Evolutionary conservation across 495 filamentous ascomycete species (phyloP).

Genomic region (Penicillium robsamsonii): DNA sequence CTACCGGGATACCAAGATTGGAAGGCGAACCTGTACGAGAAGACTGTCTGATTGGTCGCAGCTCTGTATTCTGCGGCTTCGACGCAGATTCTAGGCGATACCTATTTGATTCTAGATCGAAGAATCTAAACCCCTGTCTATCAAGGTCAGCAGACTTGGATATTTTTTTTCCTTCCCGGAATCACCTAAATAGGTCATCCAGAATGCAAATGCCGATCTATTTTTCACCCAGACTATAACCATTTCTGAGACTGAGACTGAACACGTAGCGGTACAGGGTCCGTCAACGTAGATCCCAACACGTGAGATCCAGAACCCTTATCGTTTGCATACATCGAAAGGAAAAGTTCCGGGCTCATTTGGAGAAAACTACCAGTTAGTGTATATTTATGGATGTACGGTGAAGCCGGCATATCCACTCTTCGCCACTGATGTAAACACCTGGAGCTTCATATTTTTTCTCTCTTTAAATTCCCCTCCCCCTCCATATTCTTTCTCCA

Average conservation of each 20-base stretch:
- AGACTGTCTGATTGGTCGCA: slow-evolving; percentile 16
- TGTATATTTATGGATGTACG: slow-evolving; percentile 5
- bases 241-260: too few relatives aligned
- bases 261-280: too few relatives aligned
- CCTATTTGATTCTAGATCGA: slow-evolving; percentile 21
- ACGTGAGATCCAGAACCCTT: slow-evolving; percentile 30
- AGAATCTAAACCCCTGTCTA: slow-evolving; percentile 14
- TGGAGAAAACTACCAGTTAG: too few relatives aligned
- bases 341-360: too few relatives aligned
- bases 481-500: slow-evolving; percentile 2
- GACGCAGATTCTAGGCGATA: slow-evolving; percentile 20
- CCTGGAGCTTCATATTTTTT: slow-evolving; percentile 6
- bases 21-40: not conserved
- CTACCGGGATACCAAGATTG: slow-evolving; percentile 1
- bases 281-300: slow-evolving; percentile 13
- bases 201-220: slow-evolving; percentile 7
- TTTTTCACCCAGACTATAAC: too few relatives aligned
- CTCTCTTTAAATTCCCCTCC: slow-evolving; percentile 4
- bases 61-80: slow-evolving; percentile 16
- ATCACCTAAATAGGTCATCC: slow-evolving; percentile 25
- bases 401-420: slow-evolving; percentile 25
- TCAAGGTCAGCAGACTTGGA: slow-evolving; percentile 26
- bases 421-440: slow-evolving; percentile 32
- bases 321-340: slow-evolving; percentile 16
- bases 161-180: slow-evolving; percentile 15